A percentile compares a stretch with the other conserved stretches of the same genome.
phyloP scores from a whole-genome alignment of 352 stramenopile species.

The Phytophthora sp. region DNA sequence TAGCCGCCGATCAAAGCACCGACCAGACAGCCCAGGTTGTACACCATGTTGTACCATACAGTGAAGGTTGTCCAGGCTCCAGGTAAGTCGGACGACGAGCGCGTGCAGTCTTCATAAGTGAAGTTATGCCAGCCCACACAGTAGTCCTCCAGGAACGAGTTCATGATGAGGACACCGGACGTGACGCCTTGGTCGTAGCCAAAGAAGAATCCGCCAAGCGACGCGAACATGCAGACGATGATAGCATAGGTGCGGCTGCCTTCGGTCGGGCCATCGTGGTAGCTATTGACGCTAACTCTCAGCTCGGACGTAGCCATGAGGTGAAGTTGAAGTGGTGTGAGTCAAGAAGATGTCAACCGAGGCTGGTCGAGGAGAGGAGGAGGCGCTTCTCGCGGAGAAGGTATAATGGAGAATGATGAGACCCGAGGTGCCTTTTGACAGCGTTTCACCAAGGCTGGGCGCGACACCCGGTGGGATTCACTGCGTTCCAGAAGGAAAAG shows the following conservation, averaged over 20 bases:
- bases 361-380: conserved; percentile 1
- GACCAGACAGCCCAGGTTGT: conserved; percentile 48
- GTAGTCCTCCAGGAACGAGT: conserved; percentile 47
- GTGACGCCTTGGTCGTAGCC: conserved; percentile 43
- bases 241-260: conserved; percentile 44
- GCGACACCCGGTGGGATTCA: conserved; percentile 17
- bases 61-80: conserved; percentile 44
- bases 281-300: conserved; percentile 13
- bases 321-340: conserved; percentile 2
- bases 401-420: conserved; percentile 25
- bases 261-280: conserved; percentile 21
- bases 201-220: conserved; percentile 44
- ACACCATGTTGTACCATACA: conserved; percentile 48
- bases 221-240: conserved; percentile 39
- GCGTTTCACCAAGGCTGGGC: not conserved
- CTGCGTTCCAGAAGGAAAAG: conserved; percentile 10
- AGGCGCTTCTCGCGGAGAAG: conserved; percentile 17
- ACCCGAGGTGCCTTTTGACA: not conserved
- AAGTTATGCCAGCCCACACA: conserved; percentile 49
- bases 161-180: conserved; percentile 40
- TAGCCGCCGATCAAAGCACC: conserved; percentile 43
- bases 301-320: conserved; percentile 15
- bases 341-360: conserved; percentile 16
- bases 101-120: conserved; percentile 38
- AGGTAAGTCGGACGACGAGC: conserved; percentile 25